Evolutionary conservation across 345 rosid species (phyloP), one percentile per base, ranked within the genome.

Genomic region (Anastatica hierochuntica): DNA sequence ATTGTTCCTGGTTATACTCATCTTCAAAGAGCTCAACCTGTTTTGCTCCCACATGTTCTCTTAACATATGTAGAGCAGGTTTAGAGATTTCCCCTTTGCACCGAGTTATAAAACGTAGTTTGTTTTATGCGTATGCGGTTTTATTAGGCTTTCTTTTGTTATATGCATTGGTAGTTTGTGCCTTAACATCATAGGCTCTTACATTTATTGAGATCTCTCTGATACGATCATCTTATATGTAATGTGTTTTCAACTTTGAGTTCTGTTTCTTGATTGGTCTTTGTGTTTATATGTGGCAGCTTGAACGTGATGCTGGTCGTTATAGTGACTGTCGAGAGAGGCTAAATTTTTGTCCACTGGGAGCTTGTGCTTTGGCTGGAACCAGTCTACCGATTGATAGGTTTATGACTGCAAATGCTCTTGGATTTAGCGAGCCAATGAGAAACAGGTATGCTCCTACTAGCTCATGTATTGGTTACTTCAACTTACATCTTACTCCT

Each of bases 351-450:
- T 81, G 79, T 53, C 98, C 96, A 13, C 76, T 92, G 8, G 97
- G 98, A 62, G 95, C 98, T 56, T 92, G 98, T 77, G 98, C 94
- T 62, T 67, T 85, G 73, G 98, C 98, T 34, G 98, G 94, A 56
- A 92, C 97, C 52, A 88, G 98, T 63, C 65, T 92, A 20, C 94
- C 98, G 13, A 81, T 92, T 53, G 86, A 92, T 74, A 75, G 98
- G 66, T 79, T 81, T 64, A 78, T 83, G 94, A 85, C 95, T 42
- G 70, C 95, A 3, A 70, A 71, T 7, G 79, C 82, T 60, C 61
- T 92, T 47, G 94, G 88, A 47, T 92, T 92, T 64, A 72, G 82
- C 37, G 79, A 78, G 68, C 98, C 97, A 54, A 75, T 85, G 86
- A 76, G 94, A 69, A 92, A 88, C 79, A 92, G 98, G 98, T 83